A percentile compares a stretch with the other conserved stretches of the same genome.
phyloP scores from a whole-genome alignment of 2,329 filamentous ascomycete genomes.

The Thielaviopsis musarum region DNA sequence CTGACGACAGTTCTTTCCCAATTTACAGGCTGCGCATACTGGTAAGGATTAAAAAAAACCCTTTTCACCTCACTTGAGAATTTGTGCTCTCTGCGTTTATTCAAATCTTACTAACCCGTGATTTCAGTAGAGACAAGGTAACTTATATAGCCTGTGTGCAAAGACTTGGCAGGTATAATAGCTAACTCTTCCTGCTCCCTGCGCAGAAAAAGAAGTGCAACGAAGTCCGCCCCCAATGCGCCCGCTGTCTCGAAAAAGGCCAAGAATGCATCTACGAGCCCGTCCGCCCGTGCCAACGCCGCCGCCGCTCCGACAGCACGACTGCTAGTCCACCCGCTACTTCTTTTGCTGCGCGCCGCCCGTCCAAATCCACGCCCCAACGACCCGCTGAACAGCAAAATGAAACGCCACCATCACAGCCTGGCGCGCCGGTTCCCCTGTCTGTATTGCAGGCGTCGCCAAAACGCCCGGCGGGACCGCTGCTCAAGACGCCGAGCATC shows the following conservation, averaged over 20 bases:
- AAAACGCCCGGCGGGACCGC: not conserved
- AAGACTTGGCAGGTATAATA: no score
- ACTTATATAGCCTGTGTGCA: not conserved
- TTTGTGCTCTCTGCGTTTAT: no score
- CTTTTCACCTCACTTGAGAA: slow-evolving; percentile 12
- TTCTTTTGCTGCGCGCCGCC: no score
- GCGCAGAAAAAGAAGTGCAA: slow-evolving; percentile 43
- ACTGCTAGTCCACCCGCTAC: not conserved
- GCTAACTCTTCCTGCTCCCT: not conserved
- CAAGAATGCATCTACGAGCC: slow-evolving; percentile 34
- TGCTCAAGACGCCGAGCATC: not conserved
- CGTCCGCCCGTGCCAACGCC: slow-evolving; percentile 25
- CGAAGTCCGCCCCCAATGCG: slow-evolving; percentile 32
- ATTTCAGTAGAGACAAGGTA: slow-evolving; percentile 12
- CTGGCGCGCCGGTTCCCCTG: not conserved
- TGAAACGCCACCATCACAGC: no score
- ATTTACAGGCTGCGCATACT: slow-evolving; percentile 6
- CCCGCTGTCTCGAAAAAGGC: slow-evolving; percentile 32
- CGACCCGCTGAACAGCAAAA: not conserved
- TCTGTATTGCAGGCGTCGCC: not conserved
- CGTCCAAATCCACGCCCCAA: not conserved
- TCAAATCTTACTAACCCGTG: not conserved
- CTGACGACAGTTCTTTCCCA: not conserved
- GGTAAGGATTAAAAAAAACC: not conserved
- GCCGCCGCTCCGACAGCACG: slow-evolving; percentile 10